Evolutionary conservation across 441 rosid genomes (phyloP).

Genomic region (Corymbia citriodora): DNA sequence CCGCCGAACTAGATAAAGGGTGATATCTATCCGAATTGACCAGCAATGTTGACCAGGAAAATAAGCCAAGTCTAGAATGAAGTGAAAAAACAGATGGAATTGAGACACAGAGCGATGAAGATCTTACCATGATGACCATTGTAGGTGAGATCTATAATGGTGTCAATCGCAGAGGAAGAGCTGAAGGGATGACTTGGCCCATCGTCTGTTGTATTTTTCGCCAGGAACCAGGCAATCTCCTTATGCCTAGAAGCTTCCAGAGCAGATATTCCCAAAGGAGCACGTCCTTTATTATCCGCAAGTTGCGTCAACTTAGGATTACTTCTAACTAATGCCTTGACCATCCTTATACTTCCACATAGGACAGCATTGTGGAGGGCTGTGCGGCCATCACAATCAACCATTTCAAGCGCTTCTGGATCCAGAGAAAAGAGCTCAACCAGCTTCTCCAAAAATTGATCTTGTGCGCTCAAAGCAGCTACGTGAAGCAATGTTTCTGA

Average conservation of each 20-base stretch:
- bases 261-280: background rate
- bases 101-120: rapidly evolving
- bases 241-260: rapidly evolving
- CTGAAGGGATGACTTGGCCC: background rate
- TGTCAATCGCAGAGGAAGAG: rapidly evolving
- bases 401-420: rapidly evolving
- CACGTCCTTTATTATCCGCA: rapidly evolving
- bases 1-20: background rate
- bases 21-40: background rate
- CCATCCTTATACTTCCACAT: background rate
- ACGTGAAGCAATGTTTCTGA: background rate
- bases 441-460: background rate
- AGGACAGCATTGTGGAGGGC: background rate
- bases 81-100: background rate
- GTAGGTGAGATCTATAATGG: rapidly evolving
- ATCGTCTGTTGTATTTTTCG: rapidly evolving
- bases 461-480: background rate
- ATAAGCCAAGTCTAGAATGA: background rate
- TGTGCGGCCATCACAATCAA: background rate
- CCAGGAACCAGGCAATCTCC: background rate
- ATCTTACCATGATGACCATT: background rate
- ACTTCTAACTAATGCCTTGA: background rate
- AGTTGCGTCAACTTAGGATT: background rate
- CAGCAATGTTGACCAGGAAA: rapidly evolving
- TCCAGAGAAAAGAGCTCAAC: rapidly evolving